Conservation (phyloP, 805 yeast genomes). For the Saturnispora saitoi region DNA sequence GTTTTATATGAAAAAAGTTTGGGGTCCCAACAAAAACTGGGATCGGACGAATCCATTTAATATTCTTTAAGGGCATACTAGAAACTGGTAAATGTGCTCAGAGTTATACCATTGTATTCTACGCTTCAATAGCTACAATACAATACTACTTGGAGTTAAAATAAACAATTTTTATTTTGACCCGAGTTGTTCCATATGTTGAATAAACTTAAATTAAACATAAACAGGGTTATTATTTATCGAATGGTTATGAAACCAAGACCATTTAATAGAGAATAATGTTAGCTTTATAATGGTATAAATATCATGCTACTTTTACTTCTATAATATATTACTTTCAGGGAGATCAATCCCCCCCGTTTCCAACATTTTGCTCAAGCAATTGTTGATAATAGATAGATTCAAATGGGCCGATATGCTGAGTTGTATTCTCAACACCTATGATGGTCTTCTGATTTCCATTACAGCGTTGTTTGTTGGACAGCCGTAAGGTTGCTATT, state of each 20-base stretch:
- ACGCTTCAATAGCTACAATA: background rate
- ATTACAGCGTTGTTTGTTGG: background rate
- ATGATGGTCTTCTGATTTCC: background rate
- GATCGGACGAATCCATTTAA: background rate
- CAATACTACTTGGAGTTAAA: background rate
- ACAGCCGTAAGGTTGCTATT: too few relatives aligned
- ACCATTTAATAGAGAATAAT: background rate
- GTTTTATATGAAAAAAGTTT: background rate
- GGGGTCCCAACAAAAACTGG: background rate
- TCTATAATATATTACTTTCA: too few relatives aligned
- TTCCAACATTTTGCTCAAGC: background rate
- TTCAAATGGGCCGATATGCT: background rate
- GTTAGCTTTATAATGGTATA: background rate
- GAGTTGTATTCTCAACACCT: background rate
- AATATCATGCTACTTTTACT: background rate
- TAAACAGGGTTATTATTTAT: background rate
- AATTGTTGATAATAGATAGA: background rate
- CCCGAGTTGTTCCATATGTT: background rate
- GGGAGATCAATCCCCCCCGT: background rate
- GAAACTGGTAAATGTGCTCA: background rate
- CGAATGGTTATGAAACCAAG: background rate
- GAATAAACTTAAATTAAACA: background rate
- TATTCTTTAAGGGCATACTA: background rate
- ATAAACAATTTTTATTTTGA: background rate
- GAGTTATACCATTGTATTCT: background rate